Evolutionary conservation across 2,329 filamentous ascomycete species (phyloP), one percentile per base, ranked within the genome.

Genomic region (Fusarium sp.): DNA sequence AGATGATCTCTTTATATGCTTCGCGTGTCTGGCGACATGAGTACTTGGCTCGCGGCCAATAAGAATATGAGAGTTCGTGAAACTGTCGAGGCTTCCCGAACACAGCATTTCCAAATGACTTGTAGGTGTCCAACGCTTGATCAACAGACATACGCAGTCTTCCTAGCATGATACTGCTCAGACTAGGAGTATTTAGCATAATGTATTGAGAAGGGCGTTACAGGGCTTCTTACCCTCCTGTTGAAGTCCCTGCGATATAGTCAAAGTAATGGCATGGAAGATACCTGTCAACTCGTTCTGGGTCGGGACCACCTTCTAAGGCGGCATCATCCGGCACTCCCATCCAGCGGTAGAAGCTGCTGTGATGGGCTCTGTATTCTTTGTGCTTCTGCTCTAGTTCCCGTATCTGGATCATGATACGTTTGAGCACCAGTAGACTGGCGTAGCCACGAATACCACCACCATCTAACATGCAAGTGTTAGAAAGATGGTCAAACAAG

Each of bases 81-180:
- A 61, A 71, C 47, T 17, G 14, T 15, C 65, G 28, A 5, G 68
- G 61, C 5, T 71, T 71, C 0, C 68, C 66, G 0, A 69, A 71
- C 0, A 71, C 51, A 0, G 22, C 56, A 6, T 60, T 60, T 17
- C 57, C 44, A 1, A 60, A 60, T 0, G 18, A 1, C 1, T 52
- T 26, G 9, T 58, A 61, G 1, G 20, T 36, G 1, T 38, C n/a
- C 65, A 67, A 7, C 3, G 54, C 55, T 32, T 18, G 4, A 1
- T 39, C 44, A 1, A 65, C 55, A 2, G 55, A 59, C 47, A 59
- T 47, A 1, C 57, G 57, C 0, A 65, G 10, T 14, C 45, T 52
- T 8, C 45, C 62, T 2, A 65, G 30, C 55, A 65, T 65, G 3
- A 65, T 61, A 2, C 62, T 52, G 2, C 26, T 65, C 0, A 65